phyloP scores from a whole-genome alignment of 371 early-diverging fungal genomes.

The Capillidium rhysosporum region DNA sequence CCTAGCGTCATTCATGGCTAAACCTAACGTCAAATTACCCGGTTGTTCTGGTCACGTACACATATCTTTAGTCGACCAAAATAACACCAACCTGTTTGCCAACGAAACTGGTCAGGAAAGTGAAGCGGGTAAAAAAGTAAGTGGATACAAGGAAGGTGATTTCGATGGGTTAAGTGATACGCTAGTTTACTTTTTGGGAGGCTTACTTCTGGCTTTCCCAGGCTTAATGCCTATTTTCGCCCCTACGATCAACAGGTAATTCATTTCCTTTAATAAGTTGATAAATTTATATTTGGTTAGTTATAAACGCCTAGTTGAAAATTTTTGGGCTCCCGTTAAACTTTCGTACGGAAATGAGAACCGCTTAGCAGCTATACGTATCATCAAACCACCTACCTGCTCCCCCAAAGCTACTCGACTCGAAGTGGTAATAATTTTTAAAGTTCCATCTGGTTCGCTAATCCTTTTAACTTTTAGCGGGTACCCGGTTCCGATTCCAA shows the following conservation, averaged over 20 bases:
- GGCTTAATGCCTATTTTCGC: constrained; percentile 54
- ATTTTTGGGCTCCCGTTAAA: constrained; percentile 70
- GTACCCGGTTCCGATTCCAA: constrained; percentile 72
- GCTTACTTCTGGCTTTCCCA: constrained; percentile 49
- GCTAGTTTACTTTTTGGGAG: constrained; percentile 50
- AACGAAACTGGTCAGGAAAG: constrained; percentile 12
- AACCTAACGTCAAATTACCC: constrained; percentile 46
- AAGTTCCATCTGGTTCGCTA: too few relatives aligned
- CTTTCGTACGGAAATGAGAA: constrained; percentile 65
- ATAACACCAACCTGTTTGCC: constrained; percentile 28
- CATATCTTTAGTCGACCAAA: constrained; percentile 33
- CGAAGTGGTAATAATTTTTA: constrained; percentile 27
- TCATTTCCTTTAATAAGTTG: neutral
- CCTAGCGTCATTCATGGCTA: constrained; percentile 72
- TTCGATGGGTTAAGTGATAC: constrained; percentile 20
- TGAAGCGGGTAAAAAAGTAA: constrained; percentile 1
- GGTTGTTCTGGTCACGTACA: constrained; percentile 76
- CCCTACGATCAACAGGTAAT: constrained; percentile 55
- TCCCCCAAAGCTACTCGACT: constrained; percentile 39
- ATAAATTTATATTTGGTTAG: constrained; percentile 14
- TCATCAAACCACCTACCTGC: constrained; percentile 51
- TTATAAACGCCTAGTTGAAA: constrained; percentile 68
- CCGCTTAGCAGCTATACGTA: constrained; percentile 49
- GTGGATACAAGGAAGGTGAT: constrained; percentile 6
- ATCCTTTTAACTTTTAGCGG: constrained; percentile 10